phyloP scores from a whole-genome alignment of 176 grass and related monocot species.

The Rhynchospora breviuscula region DNA sequence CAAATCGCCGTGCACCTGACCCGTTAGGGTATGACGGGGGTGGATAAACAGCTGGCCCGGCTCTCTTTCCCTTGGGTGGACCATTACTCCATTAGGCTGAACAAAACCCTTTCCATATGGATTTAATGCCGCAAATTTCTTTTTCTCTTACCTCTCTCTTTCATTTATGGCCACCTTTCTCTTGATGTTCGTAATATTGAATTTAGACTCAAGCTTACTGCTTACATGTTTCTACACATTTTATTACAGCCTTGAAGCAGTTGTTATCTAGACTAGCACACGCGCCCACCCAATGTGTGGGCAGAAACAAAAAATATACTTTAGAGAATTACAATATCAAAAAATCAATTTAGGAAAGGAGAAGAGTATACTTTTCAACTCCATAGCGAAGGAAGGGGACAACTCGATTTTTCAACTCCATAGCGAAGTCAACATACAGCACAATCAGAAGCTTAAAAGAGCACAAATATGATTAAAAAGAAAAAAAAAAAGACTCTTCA shows the following conservation, averaged over 20 bases:
- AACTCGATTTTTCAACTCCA: no score
- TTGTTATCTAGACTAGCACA: no score
- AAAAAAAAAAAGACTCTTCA: no score
- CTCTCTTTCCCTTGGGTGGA: background rate
- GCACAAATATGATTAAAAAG: no score
- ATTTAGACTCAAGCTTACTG: conserved; percentile 55
- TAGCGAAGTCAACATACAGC: no score
- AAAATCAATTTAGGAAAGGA: no score
- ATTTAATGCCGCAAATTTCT: conserved; percentile 26
- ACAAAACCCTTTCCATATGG: conserved; percentile 3
- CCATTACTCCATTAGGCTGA: background rate
- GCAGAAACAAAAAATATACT: no score
- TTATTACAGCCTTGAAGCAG: conserved; percentile 59
- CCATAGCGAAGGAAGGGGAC: no score
- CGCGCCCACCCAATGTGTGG: no score
- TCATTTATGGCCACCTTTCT: conserved; percentile 45
- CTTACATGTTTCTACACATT: conserved; percentile 59
- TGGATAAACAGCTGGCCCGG: background rate
- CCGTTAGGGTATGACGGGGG: background rate
- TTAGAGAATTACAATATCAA: no score
- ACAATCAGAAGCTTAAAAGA: no score
- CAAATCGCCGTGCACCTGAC: background rate
- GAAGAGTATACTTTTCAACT: no score
- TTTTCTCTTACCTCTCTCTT: conserved; percentile 55
- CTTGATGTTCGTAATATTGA: conserved; percentile 36